phyloP scores from a whole-genome alignment of 2,329 filamentous ascomycete genomes.

The Sporothrix mexicana region DNA sequence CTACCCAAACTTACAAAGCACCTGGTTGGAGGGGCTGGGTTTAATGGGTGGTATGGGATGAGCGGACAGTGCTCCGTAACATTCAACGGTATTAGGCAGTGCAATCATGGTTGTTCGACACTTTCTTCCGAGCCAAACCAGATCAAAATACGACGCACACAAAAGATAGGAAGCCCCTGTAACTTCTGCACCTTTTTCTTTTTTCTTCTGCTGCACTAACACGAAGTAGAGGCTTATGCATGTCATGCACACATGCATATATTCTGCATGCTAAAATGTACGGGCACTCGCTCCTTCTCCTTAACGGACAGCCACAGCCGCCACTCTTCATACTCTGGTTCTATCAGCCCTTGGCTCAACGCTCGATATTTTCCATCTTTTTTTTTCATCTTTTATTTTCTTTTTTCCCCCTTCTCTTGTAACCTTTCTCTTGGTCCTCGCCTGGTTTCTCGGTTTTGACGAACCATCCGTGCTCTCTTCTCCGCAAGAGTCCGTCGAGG shows the following conservation, averaged over 20 bases:
- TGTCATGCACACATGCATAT: constrained; percentile 8
- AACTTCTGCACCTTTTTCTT: background rate
- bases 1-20: background rate
- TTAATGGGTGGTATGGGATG: constrained; percentile 7
- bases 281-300: background rate
- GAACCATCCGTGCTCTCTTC: constrained; percentile 2
- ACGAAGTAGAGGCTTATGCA: constrained; percentile 23
- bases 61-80: constrained; percentile 8
- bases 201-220: constrained; percentile 16
- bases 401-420: too few species aligned
- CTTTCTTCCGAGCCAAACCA: constrained; percentile 1
- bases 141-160: background rate
- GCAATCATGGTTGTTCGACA: background rate
- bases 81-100: constrained; percentile 8
- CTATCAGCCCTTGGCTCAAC: background rate
- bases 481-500: constrained; percentile 10
- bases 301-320: constrained; percentile 19
- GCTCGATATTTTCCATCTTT: background rate
- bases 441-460: constrained; percentile 15
- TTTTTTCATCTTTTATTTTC: background rate
- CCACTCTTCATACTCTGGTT: background rate
- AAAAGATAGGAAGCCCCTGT: background rate
- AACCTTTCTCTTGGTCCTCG: background rate
- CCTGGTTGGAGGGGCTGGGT: constrained; percentile 19
- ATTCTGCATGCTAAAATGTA: background rate